phyloP scores from a whole-genome alignment of 805 yeast genomes.

The Yarrowia sp. region DNA sequence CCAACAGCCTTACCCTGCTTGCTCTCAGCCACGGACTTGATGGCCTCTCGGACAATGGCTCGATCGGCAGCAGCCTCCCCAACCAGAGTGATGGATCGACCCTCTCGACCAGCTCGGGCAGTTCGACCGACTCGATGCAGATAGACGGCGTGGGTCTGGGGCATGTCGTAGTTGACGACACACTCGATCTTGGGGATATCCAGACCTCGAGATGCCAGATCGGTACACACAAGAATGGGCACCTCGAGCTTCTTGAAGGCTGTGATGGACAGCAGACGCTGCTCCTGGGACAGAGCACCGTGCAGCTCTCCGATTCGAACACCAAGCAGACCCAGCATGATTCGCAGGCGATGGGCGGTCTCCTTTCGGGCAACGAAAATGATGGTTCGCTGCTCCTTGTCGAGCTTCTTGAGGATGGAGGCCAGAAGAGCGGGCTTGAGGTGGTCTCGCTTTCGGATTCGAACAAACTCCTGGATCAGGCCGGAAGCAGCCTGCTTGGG shows the following conservation, averaged over 20 bases:
- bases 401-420: slow-evolving; percentile 65
- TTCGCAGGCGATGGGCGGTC: slow-evolving; percentile 80
- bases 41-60: slow-evolving; percentile 84
- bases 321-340: slow-evolving; percentile 78
- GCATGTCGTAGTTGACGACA: slow-evolving; percentile 95
- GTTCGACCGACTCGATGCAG: slow-evolving; percentile 98
- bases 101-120: slow-evolving; percentile 98
- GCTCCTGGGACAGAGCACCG: slow-evolving; percentile 84
- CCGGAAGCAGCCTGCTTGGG: slow-evolving; percentile 94
- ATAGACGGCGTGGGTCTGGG: slow-evolving; percentile 85
- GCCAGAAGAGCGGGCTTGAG: slow-evolving; percentile 80
- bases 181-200: slow-evolving; percentile 97
- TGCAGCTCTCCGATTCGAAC: slow-evolving; percentile 73
- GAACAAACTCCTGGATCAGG: slow-evolving; percentile 87
- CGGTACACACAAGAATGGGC: slow-evolving; percentile 91
- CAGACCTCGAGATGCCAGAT: slow-evolving; percentile 97
- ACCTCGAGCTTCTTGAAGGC: slow-evolving; percentile 79
- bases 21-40: slow-evolving; percentile 56
- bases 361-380: slow-evolving; percentile 92
- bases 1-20: slow-evolving; percentile 59
- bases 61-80: slow-evolving; percentile 90
- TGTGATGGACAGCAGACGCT: slow-evolving; percentile 80
- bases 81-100: slow-evolving; percentile 88
- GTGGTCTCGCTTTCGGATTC: slow-evolving; percentile 85
- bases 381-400: slow-evolving; percentile 71